A percentile compares a stretch with the other conserved stretches of the same genome.
phyloP scores from a whole-genome alignment of 805 yeast species.

The Candida ortonii region DNA sequence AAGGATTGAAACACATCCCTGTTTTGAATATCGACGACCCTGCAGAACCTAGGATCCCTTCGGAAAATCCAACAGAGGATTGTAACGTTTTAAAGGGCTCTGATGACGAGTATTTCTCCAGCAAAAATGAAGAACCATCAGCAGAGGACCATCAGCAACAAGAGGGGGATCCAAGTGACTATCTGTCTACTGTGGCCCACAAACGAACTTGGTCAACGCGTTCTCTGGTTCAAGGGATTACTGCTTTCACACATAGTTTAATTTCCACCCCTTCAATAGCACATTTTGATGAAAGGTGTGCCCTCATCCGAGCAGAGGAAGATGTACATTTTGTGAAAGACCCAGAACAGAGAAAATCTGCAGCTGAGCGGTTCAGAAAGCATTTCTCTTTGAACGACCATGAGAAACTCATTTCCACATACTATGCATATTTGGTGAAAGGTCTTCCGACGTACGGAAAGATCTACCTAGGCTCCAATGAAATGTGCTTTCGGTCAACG shows the following conservation, averaged over 20 bases:
- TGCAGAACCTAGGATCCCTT: neutral
- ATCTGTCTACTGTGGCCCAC: too few species aligned
- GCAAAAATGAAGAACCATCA: too few species aligned
- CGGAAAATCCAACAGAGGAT: neutral
- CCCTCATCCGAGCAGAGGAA: slow-evolving; percentile 39
- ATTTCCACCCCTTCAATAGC: slow-evolving; percentile 28
- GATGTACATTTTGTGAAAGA: slow-evolving; percentile 50
- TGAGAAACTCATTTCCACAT: slow-evolving; percentile 60
- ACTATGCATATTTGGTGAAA: slow-evolving; percentile 65
- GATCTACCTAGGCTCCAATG: slow-evolving; percentile 63
- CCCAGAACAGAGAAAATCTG: slow-evolving; percentile 39
- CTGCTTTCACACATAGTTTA: slow-evolving; percentile 26
- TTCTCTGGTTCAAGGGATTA: slow-evolving; percentile 30
- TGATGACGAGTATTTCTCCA: slow-evolving; percentile 6
- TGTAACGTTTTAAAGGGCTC: too few species aligned
- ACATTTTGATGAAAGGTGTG: slow-evolving; percentile 50
- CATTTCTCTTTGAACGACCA: slow-evolving; percentile 62
- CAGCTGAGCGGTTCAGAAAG: slow-evolving; percentile 56
- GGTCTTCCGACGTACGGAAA: slow-evolving; percentile 82
- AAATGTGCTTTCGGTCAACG: slow-evolving; percentile 77
- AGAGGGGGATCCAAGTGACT: too few species aligned
- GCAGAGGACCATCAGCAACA: too few species aligned
- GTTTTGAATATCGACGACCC: slow-evolving; percentile 4
- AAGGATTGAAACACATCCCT: slow-evolving; percentile 1
- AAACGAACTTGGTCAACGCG: slow-evolving; percentile 25